Conservation (phyloP, 2,329 filamentous ascomycete species). For the Fusarium odoratissimum region DNA sequence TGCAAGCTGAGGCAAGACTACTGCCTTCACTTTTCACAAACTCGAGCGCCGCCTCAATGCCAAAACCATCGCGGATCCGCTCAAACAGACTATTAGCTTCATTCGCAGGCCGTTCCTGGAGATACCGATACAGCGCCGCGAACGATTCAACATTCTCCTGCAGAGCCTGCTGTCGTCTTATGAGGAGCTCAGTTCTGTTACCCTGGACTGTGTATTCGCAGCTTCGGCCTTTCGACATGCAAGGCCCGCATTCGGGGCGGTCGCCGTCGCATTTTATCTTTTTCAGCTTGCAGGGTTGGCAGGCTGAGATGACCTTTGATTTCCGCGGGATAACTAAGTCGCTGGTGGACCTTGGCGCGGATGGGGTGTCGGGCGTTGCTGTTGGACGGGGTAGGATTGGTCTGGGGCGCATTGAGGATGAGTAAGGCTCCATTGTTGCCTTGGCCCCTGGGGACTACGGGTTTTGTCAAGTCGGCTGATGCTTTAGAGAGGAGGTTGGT, state of each 20-base stretch:
- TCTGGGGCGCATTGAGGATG: not conserved
- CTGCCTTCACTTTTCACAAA: accelerated
- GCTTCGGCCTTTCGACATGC: accelerated
- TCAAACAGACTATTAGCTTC: not conserved
- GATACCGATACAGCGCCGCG: not conserved
- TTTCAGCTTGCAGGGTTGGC: not conserved
- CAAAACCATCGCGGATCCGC: not conserved
- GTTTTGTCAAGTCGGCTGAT: not conserved
- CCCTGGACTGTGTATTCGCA: not conserved
- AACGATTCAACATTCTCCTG: not conserved
- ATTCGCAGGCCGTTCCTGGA: not conserved
- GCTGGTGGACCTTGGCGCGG: accelerated
- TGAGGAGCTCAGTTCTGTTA: accelerated
- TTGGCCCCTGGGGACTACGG: not conserved
- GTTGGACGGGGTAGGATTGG: not conserved
- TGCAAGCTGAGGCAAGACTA: accelerated
- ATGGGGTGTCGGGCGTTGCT: accelerated
- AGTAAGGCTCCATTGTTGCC: not conserved
- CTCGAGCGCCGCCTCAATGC: not conserved
- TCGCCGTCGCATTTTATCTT: not conserved
- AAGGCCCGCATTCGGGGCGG: not conserved
- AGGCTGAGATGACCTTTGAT: not conserved
- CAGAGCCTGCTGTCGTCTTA: not conserved
- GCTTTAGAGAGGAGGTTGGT: not conserved
- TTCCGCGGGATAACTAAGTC: accelerated